Evolutionary conservation across 495 filamentous ascomycete genomes (phyloP), one percentile per base, ranked within the genome.

Genomic region (Aspergillus panamensis): DNA sequence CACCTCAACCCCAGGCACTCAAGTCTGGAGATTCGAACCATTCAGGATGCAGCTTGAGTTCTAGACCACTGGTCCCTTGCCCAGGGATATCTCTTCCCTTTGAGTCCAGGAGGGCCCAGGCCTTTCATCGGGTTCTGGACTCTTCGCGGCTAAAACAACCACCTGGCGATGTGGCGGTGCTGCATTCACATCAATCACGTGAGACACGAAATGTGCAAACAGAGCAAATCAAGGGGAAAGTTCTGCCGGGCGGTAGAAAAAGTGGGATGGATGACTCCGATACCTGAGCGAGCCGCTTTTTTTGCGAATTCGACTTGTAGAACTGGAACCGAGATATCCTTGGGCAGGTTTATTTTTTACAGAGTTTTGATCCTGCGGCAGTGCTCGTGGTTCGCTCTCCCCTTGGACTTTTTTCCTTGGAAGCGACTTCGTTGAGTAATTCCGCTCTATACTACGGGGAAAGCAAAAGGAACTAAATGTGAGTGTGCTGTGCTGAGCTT

Each of bases 71-170:
- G 61, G 56, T 61, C 43, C 55, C 58, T 32, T 35, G 57, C 52
- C 54, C 56, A 64, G 57, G 60, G 54, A 60, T 57, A 53, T 55
- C 37, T 31, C 42, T 58, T 39, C 56, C 33, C 48, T 53, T 39
- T n/a, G 53, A 64, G 61, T 66, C 66, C 56, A 66, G 45, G 56
- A 66, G 65, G 68, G 71, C 62, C 71, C 63, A 67, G 71, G 61
- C 69, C 71, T 64, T 55, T 21, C 16, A 10, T 21, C 44, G 45
- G 44, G 64, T 66, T 71, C 69, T 72, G 68, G 69, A 67, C 68
- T 63, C 33, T 63, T 58, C 17, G 47, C 14, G 52, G 54, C 59
- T 57, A 43, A 35, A 53, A 43, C 37, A 32, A 40, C 37, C 45
- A 53, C 5, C 8, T 45, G 19, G 20, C 53, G 13, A 53, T 52